These are phyloP conservation scores for Tylopilus cervinicoccineus DNA, from an alignment of 768 basidiomycete genomes.

Conservation along the genomic window DNA sequence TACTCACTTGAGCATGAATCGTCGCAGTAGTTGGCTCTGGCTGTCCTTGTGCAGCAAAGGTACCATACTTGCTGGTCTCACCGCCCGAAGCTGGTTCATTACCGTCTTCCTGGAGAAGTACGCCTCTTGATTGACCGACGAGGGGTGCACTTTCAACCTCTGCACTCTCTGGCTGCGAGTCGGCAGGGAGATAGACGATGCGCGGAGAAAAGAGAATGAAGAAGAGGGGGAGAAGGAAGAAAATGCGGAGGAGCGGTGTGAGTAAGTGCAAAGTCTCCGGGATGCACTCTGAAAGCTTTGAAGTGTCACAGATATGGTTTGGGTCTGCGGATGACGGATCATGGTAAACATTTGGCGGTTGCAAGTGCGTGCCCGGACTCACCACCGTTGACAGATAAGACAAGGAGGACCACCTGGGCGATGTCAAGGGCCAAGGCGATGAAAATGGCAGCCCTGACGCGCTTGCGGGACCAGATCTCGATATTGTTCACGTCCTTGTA, in stretches of 20 bases:
- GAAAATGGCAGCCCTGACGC: slow-evolving; percentile 52
- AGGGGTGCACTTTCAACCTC: slow-evolving; percentile 26
- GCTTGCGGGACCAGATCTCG: slow-evolving; percentile 60
- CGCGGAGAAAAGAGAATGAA: slow-evolving; percentile 61
- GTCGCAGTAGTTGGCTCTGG: background rate
- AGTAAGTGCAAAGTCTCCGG: slow-evolving; percentile 44
- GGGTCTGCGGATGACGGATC: slow-evolving; percentile 9
- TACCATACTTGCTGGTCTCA: slow-evolving; percentile 67
- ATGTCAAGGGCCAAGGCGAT: slow-evolving; percentile 57
- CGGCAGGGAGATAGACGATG: slow-evolving; percentile 48
- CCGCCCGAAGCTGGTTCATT: slow-evolving; percentile 30
- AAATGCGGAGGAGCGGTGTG: slow-evolving; percentile 62
- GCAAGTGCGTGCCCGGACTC: slow-evolving; percentile 15
- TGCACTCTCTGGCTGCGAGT: slow-evolving; percentile 14
- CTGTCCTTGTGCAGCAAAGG: slow-evolving; percentile 43
- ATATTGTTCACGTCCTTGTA: slow-evolving; percentile 76
- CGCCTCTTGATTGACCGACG: slow-evolving; percentile 41
- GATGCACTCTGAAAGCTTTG: slow-evolving; percentile 28
- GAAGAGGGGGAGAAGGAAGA: slow-evolving; percentile 59
- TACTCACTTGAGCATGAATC: slow-evolving; percentile 12
- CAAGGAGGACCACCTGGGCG: slow-evolving; percentile 52
- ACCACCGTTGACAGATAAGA: slow-evolving; percentile 37
- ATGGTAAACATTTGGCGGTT: background rate
- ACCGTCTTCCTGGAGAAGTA: slow-evolving; percentile 51
- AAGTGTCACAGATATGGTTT: slow-evolving; percentile 15